Percentiles rank a stretch among this genome's conserved stretches.
phyloP scores from a whole-genome alignment of 2,329 filamentous ascomycete genomes.

The Lecanicillium sp. region DNA sequence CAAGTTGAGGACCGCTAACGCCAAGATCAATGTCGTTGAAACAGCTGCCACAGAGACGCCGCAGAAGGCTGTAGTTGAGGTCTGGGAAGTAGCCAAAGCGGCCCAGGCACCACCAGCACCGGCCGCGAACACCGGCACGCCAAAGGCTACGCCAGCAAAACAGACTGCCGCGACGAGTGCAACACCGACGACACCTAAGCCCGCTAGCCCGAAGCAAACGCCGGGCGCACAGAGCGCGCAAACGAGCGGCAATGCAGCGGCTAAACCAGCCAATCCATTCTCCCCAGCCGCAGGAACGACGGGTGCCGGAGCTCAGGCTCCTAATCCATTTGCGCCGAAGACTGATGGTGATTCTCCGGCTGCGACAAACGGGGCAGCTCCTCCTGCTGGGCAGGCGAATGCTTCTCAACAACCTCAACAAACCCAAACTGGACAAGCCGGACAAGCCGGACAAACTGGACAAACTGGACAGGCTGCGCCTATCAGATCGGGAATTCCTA shows the following conservation, averaged over 20 bases:
- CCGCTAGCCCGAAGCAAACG: conserved; percentile 5
- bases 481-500: conserved; percentile 28
- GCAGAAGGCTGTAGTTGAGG: conserved; percentile 71
- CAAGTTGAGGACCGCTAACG: conserved; percentile 51
- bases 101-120: conserved; percentile 20
- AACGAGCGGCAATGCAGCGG: neutral
- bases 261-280: neutral
- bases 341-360: conserved; percentile 11
- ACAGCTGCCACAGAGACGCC: conserved; percentile 81
- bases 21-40: conserved; percentile 71
- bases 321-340: conserved; percentile 13
- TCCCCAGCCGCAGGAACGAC: neutral
- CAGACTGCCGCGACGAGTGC: conserved; percentile 12
- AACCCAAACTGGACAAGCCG: conserved; percentile 6
- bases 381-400: conserved; percentile 2
- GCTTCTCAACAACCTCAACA: conserved; percentile 9
- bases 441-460: conserved; percentile 10
- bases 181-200: conserved; percentile 12
- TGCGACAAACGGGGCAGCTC: conserved; percentile 16
- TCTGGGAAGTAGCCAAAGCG: conserved; percentile 72
- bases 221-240: conserved; percentile 2
- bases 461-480: conserved; percentile 13
- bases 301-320: neutral
- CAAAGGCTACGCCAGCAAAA: conserved; percentile 14
- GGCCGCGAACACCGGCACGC: conserved; percentile 9